phyloP scores from a whole-genome alignment of 2,329 filamentous ascomycete genomes.

The Aspergillus pseudonomiae region DNA sequence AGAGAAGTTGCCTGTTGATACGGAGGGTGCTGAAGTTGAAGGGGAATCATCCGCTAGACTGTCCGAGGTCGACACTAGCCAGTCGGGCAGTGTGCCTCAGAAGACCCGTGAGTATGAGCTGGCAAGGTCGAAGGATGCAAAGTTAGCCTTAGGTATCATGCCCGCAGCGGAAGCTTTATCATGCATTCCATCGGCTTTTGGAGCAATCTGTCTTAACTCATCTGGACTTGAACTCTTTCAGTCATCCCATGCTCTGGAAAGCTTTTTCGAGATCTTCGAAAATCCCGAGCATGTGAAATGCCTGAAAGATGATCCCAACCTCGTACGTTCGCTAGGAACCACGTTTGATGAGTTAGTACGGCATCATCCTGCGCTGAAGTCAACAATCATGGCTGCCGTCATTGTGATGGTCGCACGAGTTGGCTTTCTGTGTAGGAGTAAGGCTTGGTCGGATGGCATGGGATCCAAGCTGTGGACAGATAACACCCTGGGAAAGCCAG shows the following conservation, averaged over 20 bases:
- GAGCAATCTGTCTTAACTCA: constrained; percentile 90
- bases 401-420: constrained; percentile 87
- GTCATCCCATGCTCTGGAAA: constrained; percentile 77
- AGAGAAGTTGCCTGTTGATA: constrained; percentile 34
- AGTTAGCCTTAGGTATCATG: constrained; percentile 71
- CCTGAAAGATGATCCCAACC: constrained; percentile 73
- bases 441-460: constrained; percentile 69
- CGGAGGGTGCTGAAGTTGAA: constrained; percentile 35
- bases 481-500: constrained; percentile 59
- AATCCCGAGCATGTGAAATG: constrained; percentile 85
- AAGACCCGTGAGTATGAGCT: constrained; percentile 34
- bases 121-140: constrained; percentile 31
- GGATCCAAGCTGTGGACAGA: constrained; percentile 77
- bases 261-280: constrained; percentile 95
- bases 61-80: constrained; percentile 26
- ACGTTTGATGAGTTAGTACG: constrained; percentile 93
- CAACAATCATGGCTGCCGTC: constrained; percentile 79
- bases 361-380: constrained; percentile 84
- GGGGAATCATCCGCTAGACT: constrained; percentile 42
- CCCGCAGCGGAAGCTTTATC: constrained; percentile 87
- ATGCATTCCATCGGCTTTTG: constrained; percentile 83
- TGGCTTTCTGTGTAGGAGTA: constrained; percentile 69
- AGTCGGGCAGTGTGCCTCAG: constrained; percentile 23
- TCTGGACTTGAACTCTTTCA: constrained; percentile 85
- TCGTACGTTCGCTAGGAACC: constrained; percentile 74